Conservation (phyloP, 306 rosid species). For the Pyrus bretschneideri region DNA sequence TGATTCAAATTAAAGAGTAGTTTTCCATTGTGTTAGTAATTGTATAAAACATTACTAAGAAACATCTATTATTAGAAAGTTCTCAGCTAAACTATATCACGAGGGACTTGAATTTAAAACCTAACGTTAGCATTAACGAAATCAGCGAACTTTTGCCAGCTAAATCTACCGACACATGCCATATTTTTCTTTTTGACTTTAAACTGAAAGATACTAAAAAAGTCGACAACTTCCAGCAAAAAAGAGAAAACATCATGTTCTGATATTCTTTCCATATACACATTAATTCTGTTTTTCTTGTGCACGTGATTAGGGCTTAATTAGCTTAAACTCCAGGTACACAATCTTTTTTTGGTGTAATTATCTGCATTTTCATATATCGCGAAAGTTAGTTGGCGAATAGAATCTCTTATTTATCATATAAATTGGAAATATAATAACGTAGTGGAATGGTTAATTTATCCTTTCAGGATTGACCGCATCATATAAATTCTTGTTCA, state of each 20-base stretch:
- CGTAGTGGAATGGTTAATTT: not conserved
- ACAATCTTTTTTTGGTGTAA: not conserved
- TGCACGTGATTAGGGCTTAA: slow-evolving; percentile 1
- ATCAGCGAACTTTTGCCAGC: not conserved
- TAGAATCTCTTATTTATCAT: not conserved
- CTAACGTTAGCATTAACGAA: not conserved
- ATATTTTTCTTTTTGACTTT: not conserved
- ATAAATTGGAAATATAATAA: not conserved
- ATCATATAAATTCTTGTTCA: too few relatives aligned
- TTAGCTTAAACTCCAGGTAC: not conserved
- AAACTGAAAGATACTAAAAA: not conserved
- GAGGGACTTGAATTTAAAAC: not conserved
- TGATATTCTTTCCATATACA: not conserved
- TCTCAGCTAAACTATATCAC: too few relatives aligned
- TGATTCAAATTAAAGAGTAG: too few relatives aligned
- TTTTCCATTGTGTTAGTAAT: too few relatives aligned
- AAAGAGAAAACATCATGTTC: slow-evolving; percentile 12
- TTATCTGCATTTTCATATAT: not conserved
- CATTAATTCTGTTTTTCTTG: not conserved
- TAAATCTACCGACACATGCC: slow-evolving; percentile 6
- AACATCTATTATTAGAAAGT: too few relatives aligned
- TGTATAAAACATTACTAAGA: too few relatives aligned
- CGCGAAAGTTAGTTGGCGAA: not conserved
- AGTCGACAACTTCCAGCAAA: not conserved
- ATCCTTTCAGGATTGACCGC: too few relatives aligned